Conservation (phyloP, 441 rosid species). For the Lepidium campestre region DNA sequence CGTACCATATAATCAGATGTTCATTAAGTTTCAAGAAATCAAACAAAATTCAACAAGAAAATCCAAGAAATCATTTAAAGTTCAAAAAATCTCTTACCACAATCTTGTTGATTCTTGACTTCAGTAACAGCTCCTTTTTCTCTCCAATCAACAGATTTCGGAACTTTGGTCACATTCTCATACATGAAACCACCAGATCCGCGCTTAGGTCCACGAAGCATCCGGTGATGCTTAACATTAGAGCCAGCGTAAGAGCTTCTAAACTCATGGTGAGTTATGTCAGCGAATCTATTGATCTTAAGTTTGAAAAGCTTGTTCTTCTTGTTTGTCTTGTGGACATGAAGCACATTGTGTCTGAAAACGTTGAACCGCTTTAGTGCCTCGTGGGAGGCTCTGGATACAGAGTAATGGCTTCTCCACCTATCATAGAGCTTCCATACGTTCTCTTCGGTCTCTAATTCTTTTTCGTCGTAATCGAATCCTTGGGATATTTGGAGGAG, state of each 20-base stretch:
- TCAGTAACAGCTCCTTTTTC: slow-evolving; percentile 61
- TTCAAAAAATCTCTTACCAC: slow-evolving; percentile 41
- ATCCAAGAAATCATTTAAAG: neutral
- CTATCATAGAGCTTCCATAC: slow-evolving; percentile 72
- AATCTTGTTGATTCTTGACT: slow-evolving; percentile 79
- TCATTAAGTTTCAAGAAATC: neutral
- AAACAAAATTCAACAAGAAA: neutral
- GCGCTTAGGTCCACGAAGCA: slow-evolving; percentile 39
- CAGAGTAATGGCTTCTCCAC: slow-evolving; percentile 82
- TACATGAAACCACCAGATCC: slow-evolving; percentile 55
- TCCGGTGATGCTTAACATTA: slow-evolving; percentile 61
- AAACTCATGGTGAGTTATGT: slow-evolving; percentile 78
- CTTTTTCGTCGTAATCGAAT: slow-evolving; percentile 64
- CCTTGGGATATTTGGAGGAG: slow-evolving; percentile 38
- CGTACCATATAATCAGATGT: neutral
- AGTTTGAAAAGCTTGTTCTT: slow-evolving; percentile 69
- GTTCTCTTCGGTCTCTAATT: slow-evolving; percentile 55
- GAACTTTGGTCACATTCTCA: slow-evolving; percentile 35
- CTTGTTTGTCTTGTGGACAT: slow-evolving; percentile 66
- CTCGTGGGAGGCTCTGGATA: slow-evolving; percentile 55
- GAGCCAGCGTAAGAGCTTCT: slow-evolving; percentile 50
- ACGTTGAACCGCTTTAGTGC: slow-evolving; percentile 64
- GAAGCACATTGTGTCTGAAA: slow-evolving; percentile 72
- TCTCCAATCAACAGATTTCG: slow-evolving; percentile 68
- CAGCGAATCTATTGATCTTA: slow-evolving; percentile 83